phyloP scores from a whole-genome alignment of 306 rosid species.

The Lathyrus tuberosus region DNA sequence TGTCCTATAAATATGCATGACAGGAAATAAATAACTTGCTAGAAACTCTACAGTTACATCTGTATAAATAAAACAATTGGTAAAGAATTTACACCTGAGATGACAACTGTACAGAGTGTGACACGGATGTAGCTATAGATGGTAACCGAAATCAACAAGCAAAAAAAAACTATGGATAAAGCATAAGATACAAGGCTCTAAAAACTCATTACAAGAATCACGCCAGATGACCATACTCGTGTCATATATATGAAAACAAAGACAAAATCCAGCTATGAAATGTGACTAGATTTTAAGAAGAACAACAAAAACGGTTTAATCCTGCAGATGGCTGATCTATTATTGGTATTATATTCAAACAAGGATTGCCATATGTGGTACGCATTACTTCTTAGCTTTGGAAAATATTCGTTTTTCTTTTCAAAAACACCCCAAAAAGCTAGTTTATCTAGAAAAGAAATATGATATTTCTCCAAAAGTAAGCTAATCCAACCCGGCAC shows the following conservation, averaged over 20 bases:
- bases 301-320: conserved; percentile 35
- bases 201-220: conserved; percentile 29
- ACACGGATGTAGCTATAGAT: conserved; percentile 33
- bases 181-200: conserved; percentile 29
- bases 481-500: conserved; percentile 4
- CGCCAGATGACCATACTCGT: conserved; percentile 22
- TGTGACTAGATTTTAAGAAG: conserved; percentile 39
- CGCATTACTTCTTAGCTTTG: neutral
- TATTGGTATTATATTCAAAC: conserved; percentile 27
- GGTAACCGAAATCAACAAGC: conserved; percentile 9
- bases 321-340: conserved; percentile 23
- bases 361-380: conserved; percentile 4
- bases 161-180: conserved; percentile 23
- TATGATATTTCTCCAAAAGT: neutral
- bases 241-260: conserved; percentile 32
- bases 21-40: conserved; percentile 31
- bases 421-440: conserved; percentile 7
- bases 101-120: conserved; percentile 30
- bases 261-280: conserved; percentile 48
- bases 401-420: neutral
- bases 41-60: conserved; percentile 24
- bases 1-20: conserved; percentile 32
- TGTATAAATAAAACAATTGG: conserved; percentile 36
- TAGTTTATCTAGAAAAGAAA: conserved; percentile 4
- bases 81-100: conserved; percentile 36